Evolutionary conservation across 768 basidiomycete species (phyloP).

Genomic region (Trametes coccinea): DNA sequence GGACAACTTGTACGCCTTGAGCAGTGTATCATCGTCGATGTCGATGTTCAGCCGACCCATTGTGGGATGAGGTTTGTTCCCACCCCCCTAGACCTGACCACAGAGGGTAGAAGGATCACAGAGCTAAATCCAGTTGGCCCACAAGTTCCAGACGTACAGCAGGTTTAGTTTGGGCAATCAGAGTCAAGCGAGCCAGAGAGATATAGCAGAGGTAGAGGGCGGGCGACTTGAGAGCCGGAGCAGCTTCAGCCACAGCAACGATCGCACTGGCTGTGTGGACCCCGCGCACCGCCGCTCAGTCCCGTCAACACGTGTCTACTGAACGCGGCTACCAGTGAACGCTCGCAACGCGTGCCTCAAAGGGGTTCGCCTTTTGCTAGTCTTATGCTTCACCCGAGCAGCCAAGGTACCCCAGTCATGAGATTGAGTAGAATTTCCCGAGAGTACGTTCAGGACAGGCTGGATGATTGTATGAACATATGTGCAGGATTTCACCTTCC

Average conservation of each 20-base stretch:
- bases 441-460: too few relatives aligned
- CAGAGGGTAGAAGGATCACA: background rate
- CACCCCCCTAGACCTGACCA: background rate
- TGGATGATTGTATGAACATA: too few relatives aligned
- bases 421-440: too few relatives aligned
- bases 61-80: background rate
- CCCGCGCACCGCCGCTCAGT: background rate
- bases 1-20: constrained; percentile 87
- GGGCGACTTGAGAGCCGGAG: background rate
- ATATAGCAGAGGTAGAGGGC: background rate
- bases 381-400: too few relatives aligned
- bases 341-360: too few relatives aligned
- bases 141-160: too few relatives aligned
- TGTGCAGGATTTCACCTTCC: too few relatives aligned
- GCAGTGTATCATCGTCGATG: constrained; percentile 77
- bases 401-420: too few relatives aligned
- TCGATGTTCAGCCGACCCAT: constrained; percentile 67
- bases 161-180: background rate
- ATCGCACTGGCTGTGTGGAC: background rate
- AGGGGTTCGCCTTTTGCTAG: too few relatives aligned
- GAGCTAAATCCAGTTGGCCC: too few relatives aligned
- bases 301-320: constrained; percentile 3
- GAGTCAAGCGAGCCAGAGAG: background rate
- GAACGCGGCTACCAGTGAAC: background rate
- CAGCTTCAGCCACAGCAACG: constrained; percentile 9